Evolutionary conservation across 768 basidiomycete species (phyloP), one percentile per base, ranked within the genome.

Genomic region (Porpolomopsis calyptriformis): DNA sequence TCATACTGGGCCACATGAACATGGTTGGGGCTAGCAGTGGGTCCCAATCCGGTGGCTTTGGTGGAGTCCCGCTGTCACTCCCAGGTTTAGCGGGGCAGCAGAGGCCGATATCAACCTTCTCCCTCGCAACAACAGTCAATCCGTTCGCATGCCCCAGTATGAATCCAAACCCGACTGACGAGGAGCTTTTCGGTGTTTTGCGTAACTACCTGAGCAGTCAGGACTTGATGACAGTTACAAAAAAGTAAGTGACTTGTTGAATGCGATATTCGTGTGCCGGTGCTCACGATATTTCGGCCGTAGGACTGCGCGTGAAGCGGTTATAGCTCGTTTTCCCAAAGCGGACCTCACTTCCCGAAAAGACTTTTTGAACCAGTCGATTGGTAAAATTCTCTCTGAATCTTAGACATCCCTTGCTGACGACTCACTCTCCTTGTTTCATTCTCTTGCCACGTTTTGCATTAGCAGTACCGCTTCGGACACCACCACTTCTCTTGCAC

Each of bases 141-240:
- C 82, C 86, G 2, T 86, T 93, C 54, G 75, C 82, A 29, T 76
- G 80, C 3, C 83, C 88, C 10, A 92, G 80, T 56, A 66, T 72
- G 60, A 85, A 80, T 53, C 75, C 85, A 12, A 78, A 90, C 53
- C 92, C 93, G 19, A 72, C 76, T 6, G 83, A 97, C 56, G 90
- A 92, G 18, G 91, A 94, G 49, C 66, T 98, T 8, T 77, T 89
- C 60, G 76, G 65, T 35, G 85, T 88, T n/a, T 63, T 98, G 44
- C 74, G 87, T 51, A 79, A 77, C 51, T 93, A 91, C 58, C 62
- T 97, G 54, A 85, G 89, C 52, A 88, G 85, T 11, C 91, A 94
- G 64, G 91, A 97, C 62, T 63, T 96, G 58, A 94, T 96, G 93
- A 85, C 80, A 46, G 89, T 96, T 49, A 91, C 90, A 60, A 92